phyloP scores from a whole-genome alignment of 2,329 filamentous ascomycete species.

The Apiospora koreana region DNA sequence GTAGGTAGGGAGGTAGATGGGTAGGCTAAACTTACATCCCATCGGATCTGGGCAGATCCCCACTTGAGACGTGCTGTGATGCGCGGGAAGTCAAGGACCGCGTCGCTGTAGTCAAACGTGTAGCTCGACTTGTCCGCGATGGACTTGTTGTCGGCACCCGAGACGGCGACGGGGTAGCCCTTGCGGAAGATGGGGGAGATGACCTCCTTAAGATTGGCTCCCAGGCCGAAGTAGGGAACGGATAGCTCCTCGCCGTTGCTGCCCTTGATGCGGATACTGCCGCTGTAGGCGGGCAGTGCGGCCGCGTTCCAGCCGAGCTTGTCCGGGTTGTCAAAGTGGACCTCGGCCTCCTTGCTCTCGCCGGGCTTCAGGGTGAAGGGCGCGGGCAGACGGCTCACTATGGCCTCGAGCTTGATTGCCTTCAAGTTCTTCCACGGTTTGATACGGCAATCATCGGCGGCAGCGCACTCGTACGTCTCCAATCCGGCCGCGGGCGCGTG shows the following conservation, averaged over 20 bases:
- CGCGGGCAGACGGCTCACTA: slow-evolving; percentile 22
- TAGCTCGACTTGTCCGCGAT: slow-evolving; percentile 16
- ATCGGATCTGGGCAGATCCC: slow-evolving; percentile 29
- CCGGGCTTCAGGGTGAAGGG: slow-evolving; percentile 27
- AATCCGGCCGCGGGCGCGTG: slow-evolving; percentile 36
- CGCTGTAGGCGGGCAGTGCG: slow-evolving; percentile 36
- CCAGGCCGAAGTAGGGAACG: slow-evolving; percentile 36
- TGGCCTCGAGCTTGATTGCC: slow-evolving; percentile 20
- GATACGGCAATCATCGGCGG: slow-evolving; percentile 18
- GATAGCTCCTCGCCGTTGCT: slow-evolving; percentile 33
- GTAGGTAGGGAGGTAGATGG: too few relatives aligned
- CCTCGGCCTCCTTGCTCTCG: slow-evolving; percentile 25
- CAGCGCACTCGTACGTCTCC: slow-evolving; percentile 29
- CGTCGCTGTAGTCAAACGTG: slow-evolving; percentile 27
- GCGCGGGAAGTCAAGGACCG: slow-evolving; percentile 30
- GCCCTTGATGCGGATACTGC: slow-evolving; percentile 33
- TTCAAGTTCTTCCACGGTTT: slow-evolving; percentile 24
- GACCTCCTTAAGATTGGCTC: slow-evolving; percentile 24
- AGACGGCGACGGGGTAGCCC: slow-evolving; percentile 21
- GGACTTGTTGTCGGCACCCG: background rate
- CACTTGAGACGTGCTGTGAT: slow-evolving; percentile 26
- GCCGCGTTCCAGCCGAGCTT: slow-evolving; percentile 27
- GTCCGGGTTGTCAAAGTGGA: slow-evolving; percentile 1
- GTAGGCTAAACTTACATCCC: slow-evolving; percentile 26
- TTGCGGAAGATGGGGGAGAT: slow-evolving; percentile 21